Evolutionary conservation across 371 early-diverging fungal species (phyloP).

Genomic region (Mucor piriformis): DNA sequence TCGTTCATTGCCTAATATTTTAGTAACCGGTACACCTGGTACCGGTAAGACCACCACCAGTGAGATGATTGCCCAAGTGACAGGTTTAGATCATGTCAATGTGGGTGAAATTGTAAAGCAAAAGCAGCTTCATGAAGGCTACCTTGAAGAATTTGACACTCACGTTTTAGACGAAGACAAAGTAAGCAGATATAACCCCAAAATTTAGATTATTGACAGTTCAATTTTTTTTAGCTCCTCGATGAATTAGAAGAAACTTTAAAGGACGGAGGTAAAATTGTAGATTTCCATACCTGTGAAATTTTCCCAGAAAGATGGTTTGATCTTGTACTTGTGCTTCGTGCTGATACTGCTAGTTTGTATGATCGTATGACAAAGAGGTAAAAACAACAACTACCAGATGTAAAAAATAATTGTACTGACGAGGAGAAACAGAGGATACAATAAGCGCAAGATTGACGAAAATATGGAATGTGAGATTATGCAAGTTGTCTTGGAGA

Average conservation of each 20-base stretch:
- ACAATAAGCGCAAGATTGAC: slow-evolving; percentile 85
- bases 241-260: slow-evolving; percentile 88
- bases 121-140: slow-evolving; percentile 86
- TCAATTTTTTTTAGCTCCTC: slow-evolving; percentile 71
- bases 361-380: slow-evolving; percentile 86
- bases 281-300: slow-evolving; percentile 94
- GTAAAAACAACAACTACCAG: slow-evolving; percentile 48
- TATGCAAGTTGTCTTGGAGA: slow-evolving; percentile 95
- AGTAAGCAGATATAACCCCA: no score
- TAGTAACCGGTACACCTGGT: slow-evolving; percentile 98
- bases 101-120: slow-evolving; percentile 90
- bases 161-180: slow-evolving; percentile 93
- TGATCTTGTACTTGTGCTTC: slow-evolving; percentile 94
- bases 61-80: slow-evolving; percentile 76
- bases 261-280: slow-evolving; percentile 81
- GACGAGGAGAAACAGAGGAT: slow-evolving; percentile 62
- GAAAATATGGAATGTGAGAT: slow-evolving; percentile 99
- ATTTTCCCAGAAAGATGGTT: slow-evolving; percentile 97
- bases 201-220: no score
- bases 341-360: slow-evolving; percentile 77
- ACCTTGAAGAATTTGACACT: slow-evolving; percentile 87
- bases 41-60: slow-evolving; percentile 97
- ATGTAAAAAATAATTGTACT: no score
- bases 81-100: slow-evolving; percentile 79
- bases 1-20: slow-evolving; percentile 77